These are phyloP conservation scores for Lyophyllum shimeji DNA, from an alignment of 768 basidiomycete species.

Conservation along the genomic window DNA sequence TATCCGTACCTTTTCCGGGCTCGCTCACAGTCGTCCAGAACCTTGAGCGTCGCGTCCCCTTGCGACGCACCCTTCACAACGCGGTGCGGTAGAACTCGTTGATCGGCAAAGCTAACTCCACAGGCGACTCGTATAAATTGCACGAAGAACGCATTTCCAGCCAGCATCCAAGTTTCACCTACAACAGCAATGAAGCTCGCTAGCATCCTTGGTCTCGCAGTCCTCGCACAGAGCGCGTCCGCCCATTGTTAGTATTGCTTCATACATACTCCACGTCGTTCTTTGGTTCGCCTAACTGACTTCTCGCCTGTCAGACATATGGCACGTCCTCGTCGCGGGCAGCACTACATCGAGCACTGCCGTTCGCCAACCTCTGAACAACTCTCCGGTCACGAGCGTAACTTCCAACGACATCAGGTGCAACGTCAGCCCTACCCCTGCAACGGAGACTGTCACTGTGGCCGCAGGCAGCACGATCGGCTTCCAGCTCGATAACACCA, in stretches of 20 bases:
- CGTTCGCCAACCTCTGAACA: constrained; percentile 15
- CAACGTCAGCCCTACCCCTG: constrained; percentile 21
- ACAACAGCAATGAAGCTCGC: constrained; percentile 8
- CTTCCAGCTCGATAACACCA: constrained; percentile 27
- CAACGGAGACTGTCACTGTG: constrained; percentile 23
- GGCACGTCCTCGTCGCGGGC: constrained; percentile 12
- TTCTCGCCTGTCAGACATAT: constrained; percentile 11
- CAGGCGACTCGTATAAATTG: not conserved
- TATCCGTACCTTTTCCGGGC: constrained; percentile 9
- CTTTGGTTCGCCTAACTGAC: not conserved
- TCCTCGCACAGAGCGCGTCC: constrained; percentile 10
- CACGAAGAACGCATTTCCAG: not conserved
- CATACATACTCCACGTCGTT: not conserved
- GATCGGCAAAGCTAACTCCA: constrained; percentile 7
- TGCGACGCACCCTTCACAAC: not conserved
- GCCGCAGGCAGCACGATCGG: constrained; percentile 25
- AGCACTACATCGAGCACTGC: constrained; percentile 13
- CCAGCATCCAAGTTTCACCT: not conserved
- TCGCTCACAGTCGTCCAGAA: not conserved
- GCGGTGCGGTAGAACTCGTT: not conserved
- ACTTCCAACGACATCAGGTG: constrained; percentile 22
- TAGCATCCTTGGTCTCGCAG: constrained; percentile 8
- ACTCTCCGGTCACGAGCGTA: constrained; percentile 17
- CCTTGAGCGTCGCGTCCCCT: not conserved
- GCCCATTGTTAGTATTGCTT: constrained; percentile 10